Evolutionary conservation across 306 rosid species (phyloP).

Genomic region (Castanopsis chinensis): DNA sequence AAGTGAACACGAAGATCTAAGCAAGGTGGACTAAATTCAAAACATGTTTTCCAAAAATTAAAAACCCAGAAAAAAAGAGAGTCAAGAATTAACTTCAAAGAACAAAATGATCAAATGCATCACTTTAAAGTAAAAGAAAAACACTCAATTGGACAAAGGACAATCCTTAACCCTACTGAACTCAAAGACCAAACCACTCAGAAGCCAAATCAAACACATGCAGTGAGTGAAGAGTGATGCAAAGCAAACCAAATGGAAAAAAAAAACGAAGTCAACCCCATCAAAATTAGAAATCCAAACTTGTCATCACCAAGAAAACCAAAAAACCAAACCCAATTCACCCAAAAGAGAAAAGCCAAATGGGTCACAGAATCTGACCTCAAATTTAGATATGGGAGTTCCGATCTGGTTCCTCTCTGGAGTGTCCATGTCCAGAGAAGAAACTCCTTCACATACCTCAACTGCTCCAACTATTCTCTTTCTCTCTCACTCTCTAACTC

Average conservation of each 20-base stretch:
- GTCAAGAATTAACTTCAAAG: neutral
- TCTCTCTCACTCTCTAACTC: conserved; percentile 16
- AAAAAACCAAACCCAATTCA: conserved; percentile 8
- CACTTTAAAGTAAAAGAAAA: neutral
- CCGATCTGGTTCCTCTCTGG: conserved; percentile 83
- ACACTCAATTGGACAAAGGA: neutral
- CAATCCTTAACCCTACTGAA: conserved; percentile 11
- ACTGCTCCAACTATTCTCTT: neutral
- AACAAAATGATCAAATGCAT: neutral
- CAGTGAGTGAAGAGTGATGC: conserved; percentile 2
- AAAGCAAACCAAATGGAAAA: neutral
- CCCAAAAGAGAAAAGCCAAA: neutral
- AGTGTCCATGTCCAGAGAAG: conserved; percentile 65
- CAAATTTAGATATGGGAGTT: conserved; percentile 50
- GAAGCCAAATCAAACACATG: conserved; percentile 21
- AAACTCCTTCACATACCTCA: conserved; percentile 23
- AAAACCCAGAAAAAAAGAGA: neutral
- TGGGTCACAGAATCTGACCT: conserved; percentile 40
- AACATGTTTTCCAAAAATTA: neutral
- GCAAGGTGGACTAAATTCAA: neutral
- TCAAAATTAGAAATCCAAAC: neutral
- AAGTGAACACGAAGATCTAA: conserved; percentile 35
- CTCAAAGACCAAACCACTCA: conserved; percentile 8
- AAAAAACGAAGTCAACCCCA: neutral
- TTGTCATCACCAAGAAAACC: neutral